Evolutionary conservation across 2,329 filamentous ascomycete species (phyloP).

Genomic region (Aspergillus sp.): DNA sequence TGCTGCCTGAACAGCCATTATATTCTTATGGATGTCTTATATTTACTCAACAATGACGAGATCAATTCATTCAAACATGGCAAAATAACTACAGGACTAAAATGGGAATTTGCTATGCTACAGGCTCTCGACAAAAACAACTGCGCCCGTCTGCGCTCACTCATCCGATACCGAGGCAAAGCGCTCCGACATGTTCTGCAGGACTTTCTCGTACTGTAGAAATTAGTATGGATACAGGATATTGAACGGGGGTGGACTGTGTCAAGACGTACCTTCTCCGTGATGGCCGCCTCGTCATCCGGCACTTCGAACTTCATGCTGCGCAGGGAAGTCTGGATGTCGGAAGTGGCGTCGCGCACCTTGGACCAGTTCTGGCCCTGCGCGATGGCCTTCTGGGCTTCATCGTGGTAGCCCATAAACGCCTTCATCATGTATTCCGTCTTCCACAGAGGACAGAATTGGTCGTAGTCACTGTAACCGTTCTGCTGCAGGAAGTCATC

Average conservation of each 20-base stretch:
- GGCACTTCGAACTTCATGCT: slow-evolving; percentile 98
- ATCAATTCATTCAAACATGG: slow-evolving; percentile 2
- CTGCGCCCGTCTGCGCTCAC: slow-evolving; percentile 50
- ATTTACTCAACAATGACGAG: not conserved
- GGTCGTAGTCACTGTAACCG: slow-evolving; percentile 97
- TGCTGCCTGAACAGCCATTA: slow-evolving; percentile 9
- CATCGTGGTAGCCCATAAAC: slow-evolving; percentile 97
- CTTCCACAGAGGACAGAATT: slow-evolving; percentile 99
- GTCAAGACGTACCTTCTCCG: slow-evolving; percentile 69
- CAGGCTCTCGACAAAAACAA: slow-evolving; percentile 21
- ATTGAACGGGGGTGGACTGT: no score
- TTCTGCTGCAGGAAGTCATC: slow-evolving; percentile 99
- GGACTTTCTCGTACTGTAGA: slow-evolving; percentile 79
- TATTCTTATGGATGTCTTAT: no score
- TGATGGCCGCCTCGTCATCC: slow-evolving; percentile 73
- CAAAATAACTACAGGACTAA: slow-evolving; percentile 32
- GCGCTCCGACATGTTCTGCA: slow-evolving; percentile 93
- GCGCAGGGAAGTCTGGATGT: slow-evolving; percentile 80
- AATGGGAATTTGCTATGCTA: slow-evolving; percentile 36
- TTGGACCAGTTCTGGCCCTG: slow-evolving; percentile 91
- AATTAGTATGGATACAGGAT: no score
- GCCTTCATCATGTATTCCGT: slow-evolving; percentile 99
- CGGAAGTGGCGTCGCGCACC: slow-evolving; percentile 84
- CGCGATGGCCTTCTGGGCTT: slow-evolving; percentile 90
- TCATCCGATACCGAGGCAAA: slow-evolving; percentile 96